Percentiles rank a stretch among this genome's conserved stretches.
phyloP scores from a whole-genome alignment of 2,329 filamentous ascomycete genomes.

The Colletotrichum sp. region DNA sequence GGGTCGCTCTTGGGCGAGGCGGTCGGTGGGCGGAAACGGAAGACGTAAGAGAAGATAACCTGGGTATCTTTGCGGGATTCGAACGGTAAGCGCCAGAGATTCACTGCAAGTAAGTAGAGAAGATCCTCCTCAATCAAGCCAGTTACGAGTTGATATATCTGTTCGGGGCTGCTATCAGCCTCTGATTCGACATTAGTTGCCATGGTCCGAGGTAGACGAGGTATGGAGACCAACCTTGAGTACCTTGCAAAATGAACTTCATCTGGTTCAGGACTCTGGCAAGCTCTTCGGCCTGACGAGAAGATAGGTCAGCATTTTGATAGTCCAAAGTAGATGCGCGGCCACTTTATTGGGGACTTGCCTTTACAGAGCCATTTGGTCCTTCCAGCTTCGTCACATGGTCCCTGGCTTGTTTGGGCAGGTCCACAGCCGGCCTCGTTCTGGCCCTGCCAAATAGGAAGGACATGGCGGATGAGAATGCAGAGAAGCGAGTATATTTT shows the following conservation, averaged over 20 bases:
- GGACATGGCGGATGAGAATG: conserved; percentile 43
- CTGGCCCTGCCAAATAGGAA: conserved; percentile 61
- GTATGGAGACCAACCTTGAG: conserved; percentile 67
- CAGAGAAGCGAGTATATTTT: not conserved
- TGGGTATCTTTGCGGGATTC: conserved; percentile 96
- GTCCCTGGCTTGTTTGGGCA: conserved; percentile 61
- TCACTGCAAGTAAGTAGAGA: conserved; percentile 80
- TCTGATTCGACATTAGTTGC: conserved; percentile 56
- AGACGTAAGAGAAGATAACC: conserved; percentile 93
- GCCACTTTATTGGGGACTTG: conserved; percentile 25
- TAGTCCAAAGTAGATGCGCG: not conserved
- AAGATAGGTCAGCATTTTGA: conserved; percentile 25
- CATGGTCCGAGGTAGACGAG: not conserved
- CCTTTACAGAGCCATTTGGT: conserved; percentile 52
- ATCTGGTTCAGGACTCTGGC: conserved; percentile 86
- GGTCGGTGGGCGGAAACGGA: conserved; percentile 81
- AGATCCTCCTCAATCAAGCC: conserved; percentile 89
- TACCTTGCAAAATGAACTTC: conserved; percentile 92
- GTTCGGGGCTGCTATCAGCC: conserved; percentile 82
- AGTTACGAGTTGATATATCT: conserved; percentile 84
- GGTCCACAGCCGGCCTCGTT: conserved; percentile 55
- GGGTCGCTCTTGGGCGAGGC: conserved; percentile 74
- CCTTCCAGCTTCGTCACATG: conserved; percentile 57
- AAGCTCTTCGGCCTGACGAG: conserved; percentile 77
- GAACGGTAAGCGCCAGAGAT: conserved; percentile 87